Evolutionary conservation across 768 basidiomycete genomes (phyloP), one percentile per base, ranked within the genome.

Genomic region (Mycena belliarum): DNA sequence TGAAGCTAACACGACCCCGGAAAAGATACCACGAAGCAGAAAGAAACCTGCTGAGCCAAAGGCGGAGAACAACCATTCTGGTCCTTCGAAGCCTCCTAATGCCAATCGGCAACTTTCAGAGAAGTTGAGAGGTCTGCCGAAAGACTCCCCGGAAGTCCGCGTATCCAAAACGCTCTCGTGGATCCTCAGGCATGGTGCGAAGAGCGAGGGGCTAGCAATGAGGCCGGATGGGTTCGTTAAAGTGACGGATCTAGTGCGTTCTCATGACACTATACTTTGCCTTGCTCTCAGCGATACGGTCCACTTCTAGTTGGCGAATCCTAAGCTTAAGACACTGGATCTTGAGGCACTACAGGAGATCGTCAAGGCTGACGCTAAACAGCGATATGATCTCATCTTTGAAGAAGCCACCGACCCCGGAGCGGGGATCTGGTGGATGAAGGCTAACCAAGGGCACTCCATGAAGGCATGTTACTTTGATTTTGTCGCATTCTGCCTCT

Each of bases 361-460:
- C 28, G 92, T 94, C 16, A 74, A 79, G 40, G 73, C 72, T 11
- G 89, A 95, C 66, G 70, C 76, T 57, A 95, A 90, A 70, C 78
- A 81, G 53, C 78, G 89, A 60, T 91, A 82, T 65, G 80, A 80
- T 68, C 74, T 89, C 56, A 48, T 83, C 12, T 69, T 76, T 33
- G 89, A 92, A 63, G 71, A 76, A 21, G 74, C 76, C 54, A 46
- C 62, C 11, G 65, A 63, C 37, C 57, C 45, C 52, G 65, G 70
- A 29, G 48, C 68, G 24, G 65, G 64, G 51, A 29, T 65, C 5
- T 91, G 91, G 90, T 91, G 88, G 87, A 93, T 95, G 63, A 81
- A 88, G 33, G 94, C 94, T 9, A 93, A 91, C 64, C 94, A 95
- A 71, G 94, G 94, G 0, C 94, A 95, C 73, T 89, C 92, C 0